Evolutionary conservation across 2,329 filamentous ascomycete genomes (phyloP).

Genomic region (Epichloe uncinata): DNA sequence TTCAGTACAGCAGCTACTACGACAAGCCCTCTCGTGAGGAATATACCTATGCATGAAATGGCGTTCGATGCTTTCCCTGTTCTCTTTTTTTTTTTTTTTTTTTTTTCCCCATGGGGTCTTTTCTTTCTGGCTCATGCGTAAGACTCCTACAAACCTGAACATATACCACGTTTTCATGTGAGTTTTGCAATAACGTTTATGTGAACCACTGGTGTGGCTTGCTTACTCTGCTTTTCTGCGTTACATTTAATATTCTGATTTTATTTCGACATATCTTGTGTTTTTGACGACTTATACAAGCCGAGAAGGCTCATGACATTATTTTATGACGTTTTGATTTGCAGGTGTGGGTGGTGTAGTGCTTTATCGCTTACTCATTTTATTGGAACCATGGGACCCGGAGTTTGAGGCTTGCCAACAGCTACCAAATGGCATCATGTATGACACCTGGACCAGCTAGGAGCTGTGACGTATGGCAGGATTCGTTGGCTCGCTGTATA

Average conservation of each 20-base stretch:
- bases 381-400: conserved; percentile 1
- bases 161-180: neutral
- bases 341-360: neutral
- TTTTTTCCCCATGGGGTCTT: too few relatives aligned
- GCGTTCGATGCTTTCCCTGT: conserved; percentile 4
- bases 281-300: conserved; percentile 2
- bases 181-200: neutral
- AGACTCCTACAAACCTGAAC: neutral
- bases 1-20: conserved; percentile 20
- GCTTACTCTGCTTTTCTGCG: neutral
- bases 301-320: conserved; percentile 1
- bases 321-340: neutral
- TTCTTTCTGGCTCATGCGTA: neutral
- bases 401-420: conserved; percentile 1
- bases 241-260: neutral
- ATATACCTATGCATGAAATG: conserved; percentile 12
- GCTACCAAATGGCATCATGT: neutral
- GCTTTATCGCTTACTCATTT: neutral
- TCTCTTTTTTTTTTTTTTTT: neutral
- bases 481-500: neutral
- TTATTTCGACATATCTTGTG: neutral
- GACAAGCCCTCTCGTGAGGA: conserved; percentile 14
- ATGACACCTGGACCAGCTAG: neutral
- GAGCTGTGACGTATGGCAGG: neutral
- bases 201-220: neutral